Percentiles rank a stretch among this genome's conserved stretches.
Evolutionary conservation across 805 yeast species (phyloP).

Genomic region (Saturnispora serradocipensis): DNA sequence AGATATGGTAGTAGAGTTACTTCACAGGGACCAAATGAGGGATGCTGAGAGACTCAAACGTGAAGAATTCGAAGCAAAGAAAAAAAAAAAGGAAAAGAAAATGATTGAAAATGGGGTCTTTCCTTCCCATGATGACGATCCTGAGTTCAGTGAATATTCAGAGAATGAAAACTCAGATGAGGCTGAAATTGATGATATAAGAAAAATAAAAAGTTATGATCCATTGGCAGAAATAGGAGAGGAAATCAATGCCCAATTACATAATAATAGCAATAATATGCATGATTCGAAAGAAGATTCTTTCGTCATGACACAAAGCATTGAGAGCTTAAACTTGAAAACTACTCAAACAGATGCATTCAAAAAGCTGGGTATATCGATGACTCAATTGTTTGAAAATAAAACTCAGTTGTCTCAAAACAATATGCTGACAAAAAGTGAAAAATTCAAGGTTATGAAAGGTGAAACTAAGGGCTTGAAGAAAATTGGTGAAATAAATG

Average conservation of each 20-base stretch:
- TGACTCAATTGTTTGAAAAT: conserved; percentile 20
- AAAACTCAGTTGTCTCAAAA: conserved; percentile 13
- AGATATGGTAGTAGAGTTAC: conserved; percentile 10
- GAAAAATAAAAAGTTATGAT: conserved; percentile 20
- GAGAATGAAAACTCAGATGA: conserved; percentile 19
- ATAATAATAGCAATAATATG: neutral
- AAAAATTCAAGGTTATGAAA: conserved; percentile 16
- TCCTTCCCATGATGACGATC: conserved; percentile 21
- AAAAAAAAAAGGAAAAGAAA: conserved; percentile 9
- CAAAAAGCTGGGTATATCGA: conserved; percentile 16
- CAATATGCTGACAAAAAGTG: conserved; percentile 6
- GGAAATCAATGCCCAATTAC: neutral
- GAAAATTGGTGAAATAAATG: neutral
- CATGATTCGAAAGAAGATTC: neutral
- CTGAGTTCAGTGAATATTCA: conserved; percentile 24
- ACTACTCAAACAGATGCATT: conserved; percentile 11
- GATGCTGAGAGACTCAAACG: conserved; percentile 6
- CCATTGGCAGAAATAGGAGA: conserved; percentile 10
- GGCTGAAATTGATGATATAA: conserved; percentile 18
- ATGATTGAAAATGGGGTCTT: conserved; percentile 12
- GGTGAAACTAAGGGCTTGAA: conserved; percentile 3
- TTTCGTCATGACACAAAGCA: neutral
- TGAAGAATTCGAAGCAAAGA: conserved; percentile 13
- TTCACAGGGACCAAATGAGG: conserved; percentile 11
- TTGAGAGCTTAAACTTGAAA: conserved; percentile 11